Evolutionary conservation across 2,329 filamentous ascomycete genomes (phyloP).

Genomic region (Knufia fluminis): DNA sequence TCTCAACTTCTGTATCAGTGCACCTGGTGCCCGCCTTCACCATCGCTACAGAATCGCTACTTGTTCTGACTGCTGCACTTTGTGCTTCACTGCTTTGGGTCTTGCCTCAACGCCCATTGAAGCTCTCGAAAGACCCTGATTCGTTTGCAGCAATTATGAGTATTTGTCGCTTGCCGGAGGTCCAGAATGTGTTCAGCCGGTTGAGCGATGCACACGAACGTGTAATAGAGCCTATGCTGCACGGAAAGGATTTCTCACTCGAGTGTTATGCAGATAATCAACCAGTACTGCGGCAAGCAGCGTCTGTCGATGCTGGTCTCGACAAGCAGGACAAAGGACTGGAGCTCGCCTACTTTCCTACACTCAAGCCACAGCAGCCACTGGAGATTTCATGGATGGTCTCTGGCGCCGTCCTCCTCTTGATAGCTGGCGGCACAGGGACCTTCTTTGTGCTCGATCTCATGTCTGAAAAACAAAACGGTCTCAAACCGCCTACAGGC

Average conservation of each 20-base stretch:
- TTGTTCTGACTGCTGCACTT: background rate
- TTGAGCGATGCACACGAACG: background rate
- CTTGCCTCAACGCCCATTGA: background rate
- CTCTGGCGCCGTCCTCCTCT: background rate
- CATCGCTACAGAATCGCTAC: background rate
- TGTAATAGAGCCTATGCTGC: too few species aligned
- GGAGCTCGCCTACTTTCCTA: too few species aligned
- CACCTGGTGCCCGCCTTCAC: background rate
- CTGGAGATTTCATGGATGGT: background rate
- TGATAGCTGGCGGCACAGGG: background rate
- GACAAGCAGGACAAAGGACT: too few species aligned
- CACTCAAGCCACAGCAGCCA: background rate
- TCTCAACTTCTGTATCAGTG: background rate
- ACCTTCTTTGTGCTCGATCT: background rate
- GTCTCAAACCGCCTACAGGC: conserved; percentile 30
- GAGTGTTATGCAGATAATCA: too few species aligned
- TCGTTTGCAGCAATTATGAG: background rate
- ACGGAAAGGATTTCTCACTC: too few species aligned
- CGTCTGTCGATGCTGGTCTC: too few species aligned
- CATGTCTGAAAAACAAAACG: conserved; percentile 16
- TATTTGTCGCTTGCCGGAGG: background rate
- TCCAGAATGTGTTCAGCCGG: background rate
- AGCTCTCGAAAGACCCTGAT: background rate
- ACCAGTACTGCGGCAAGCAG: too few species aligned
- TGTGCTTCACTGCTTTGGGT: background rate